Percentiles rank a stretch among this genome's conserved stretches.
phyloP scores from a whole-genome alignment of 306 rosid species.

The Bauhinia variegata region DNA sequence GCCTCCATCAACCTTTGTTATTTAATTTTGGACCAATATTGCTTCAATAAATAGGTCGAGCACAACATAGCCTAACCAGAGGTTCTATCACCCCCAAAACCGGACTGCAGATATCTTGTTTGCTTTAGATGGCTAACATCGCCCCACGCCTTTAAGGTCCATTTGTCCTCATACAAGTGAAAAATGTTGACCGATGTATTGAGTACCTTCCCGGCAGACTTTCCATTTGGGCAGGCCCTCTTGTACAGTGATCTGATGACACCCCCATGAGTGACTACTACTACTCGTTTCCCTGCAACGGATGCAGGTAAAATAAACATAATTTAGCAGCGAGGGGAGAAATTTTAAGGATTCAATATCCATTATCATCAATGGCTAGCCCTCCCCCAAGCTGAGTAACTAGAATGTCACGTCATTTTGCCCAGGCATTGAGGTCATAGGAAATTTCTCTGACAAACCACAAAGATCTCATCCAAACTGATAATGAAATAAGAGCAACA shows the following conservation, averaged over 20 bases:
- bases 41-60: conserved; percentile 19
- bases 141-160: conserved; percentile 70
- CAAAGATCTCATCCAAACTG: conserved; percentile 11
- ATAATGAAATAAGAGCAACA: neutral
- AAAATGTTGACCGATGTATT: conserved; percentile 56
- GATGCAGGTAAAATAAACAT: conserved; percentile 27
- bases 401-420: conserved; percentile 23
- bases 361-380: neutral
- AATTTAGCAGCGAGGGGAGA: neutral
- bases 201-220: conserved; percentile 42
- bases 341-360: conserved; percentile 4
- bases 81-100: conserved; percentile 80
- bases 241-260: conserved; percentile 52
- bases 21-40: neutral
- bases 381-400: neutral
- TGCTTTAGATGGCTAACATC: conserved; percentile 76
- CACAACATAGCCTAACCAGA: conserved; percentile 64
- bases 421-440: too few relatives aligned
- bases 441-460: conserved; percentile 7
- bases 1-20: conserved; percentile 8
- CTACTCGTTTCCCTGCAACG: conserved; percentile 69
- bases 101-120: conserved; percentile 64
- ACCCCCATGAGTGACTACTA: conserved; percentile 79
- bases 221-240: conserved; percentile 43
- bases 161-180: conserved; percentile 51